Conservation (phyloP, 75 land plant genomes). For the Chamaecyparis obtusa region DNA sequence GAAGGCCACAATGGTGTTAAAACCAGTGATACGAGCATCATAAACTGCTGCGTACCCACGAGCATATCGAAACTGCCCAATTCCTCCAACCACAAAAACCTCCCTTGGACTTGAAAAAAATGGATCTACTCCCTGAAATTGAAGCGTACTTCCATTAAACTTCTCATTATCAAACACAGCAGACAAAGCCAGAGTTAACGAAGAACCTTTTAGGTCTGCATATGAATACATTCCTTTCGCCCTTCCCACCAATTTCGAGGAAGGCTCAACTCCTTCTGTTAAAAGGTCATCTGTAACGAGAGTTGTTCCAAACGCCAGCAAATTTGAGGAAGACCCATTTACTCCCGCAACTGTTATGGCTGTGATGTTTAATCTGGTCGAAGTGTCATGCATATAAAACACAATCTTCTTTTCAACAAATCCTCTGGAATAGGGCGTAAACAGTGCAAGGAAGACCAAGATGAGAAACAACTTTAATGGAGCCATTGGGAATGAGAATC, state of each 20-base stretch:
- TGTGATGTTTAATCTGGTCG: conserved; percentile 24
- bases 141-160: conserved; percentile 41
- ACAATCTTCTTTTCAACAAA: too few relatives aligned
- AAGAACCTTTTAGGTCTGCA: conserved; percentile 9
- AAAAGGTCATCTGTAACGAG: conserved; percentile 35
- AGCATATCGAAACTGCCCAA: conserved; percentile 50
- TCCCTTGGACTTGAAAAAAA: conserved; percentile 28
- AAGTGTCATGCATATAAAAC: conserved; percentile 61
- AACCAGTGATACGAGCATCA: neutral
- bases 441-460: too few relatives aligned
- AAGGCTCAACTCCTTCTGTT: too few relatives aligned
- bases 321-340: conserved; percentile 8
- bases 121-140: conserved; percentile 35
- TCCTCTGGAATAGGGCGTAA: too few relatives aligned
- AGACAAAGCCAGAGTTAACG: conserved; percentile 35
- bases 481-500: too few relatives aligned
- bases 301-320: conserved; percentile 33
- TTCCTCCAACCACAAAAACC: conserved; percentile 56
- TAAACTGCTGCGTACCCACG: conserved; percentile 40
- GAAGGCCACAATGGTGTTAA: too few relatives aligned
- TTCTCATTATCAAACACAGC: conserved; percentile 29
- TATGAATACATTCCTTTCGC: too few relatives aligned
- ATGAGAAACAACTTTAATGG: too few relatives aligned
- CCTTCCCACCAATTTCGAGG: too few relatives aligned
- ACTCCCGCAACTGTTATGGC: conserved; percentile 27